A percentile compares a stretch with the other conserved stretches of the same genome.
phyloP scores from a whole-genome alignment of 2,329 filamentous ascomycete species.

The Fusarium devonianum region DNA sequence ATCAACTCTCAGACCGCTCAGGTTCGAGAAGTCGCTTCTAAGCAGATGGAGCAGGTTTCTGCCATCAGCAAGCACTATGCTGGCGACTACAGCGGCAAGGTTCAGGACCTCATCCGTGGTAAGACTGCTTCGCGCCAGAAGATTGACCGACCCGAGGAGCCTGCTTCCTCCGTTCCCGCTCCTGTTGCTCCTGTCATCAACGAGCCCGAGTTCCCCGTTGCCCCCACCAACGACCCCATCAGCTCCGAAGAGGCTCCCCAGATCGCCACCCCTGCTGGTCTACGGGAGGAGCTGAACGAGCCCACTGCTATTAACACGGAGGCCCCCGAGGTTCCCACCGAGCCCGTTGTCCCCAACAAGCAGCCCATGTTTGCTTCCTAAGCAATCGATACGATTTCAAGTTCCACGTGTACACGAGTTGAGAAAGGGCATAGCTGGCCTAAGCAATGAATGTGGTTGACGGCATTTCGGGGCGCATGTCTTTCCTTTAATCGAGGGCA shows the following conservation, averaged over 20 bases:
- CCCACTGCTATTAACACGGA: slow-evolving; percentile 40
- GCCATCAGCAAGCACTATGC: slow-evolving; percentile 72
- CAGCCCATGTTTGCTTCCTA: slow-evolving; percentile 44
- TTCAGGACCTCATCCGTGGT: slow-evolving; percentile 67
- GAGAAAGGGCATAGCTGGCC: slow-evolving; percentile 39
- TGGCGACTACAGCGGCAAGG: slow-evolving; percentile 72
- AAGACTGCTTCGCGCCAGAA: slow-evolving; percentile 53
- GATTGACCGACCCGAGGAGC: slow-evolving; percentile 46
- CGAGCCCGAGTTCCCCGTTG: slow-evolving; percentile 48
- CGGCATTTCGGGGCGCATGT: slow-evolving; percentile 42
- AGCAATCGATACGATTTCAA: slow-evolving; percentile 32
- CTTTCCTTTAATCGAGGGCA: slow-evolving; percentile 36
- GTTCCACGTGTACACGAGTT: slow-evolving; percentile 42
- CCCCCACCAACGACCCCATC: slow-evolving; percentile 49
- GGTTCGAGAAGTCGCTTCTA: slow-evolving; percentile 66
- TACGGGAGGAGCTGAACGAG: slow-evolving; percentile 34
- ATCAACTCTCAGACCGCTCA: slow-evolving; percentile 69
- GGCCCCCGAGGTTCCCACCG: slow-evolving; percentile 38
- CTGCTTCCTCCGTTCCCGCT: slow-evolving; percentile 7
- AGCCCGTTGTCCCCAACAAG: slow-evolving; percentile 28
- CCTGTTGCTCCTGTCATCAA: slow-evolving; percentile 24
- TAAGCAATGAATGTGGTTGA: slow-evolving; percentile 39
- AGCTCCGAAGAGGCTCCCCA: slow-evolving; percentile 30
- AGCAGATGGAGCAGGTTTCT: slow-evolving; percentile 69
- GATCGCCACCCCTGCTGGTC: slow-evolving; percentile 36